Base-by-base conservation (phyloP, 2,329 filamentous ascomycete species). In the Aspergillus uvarum region DNA sequence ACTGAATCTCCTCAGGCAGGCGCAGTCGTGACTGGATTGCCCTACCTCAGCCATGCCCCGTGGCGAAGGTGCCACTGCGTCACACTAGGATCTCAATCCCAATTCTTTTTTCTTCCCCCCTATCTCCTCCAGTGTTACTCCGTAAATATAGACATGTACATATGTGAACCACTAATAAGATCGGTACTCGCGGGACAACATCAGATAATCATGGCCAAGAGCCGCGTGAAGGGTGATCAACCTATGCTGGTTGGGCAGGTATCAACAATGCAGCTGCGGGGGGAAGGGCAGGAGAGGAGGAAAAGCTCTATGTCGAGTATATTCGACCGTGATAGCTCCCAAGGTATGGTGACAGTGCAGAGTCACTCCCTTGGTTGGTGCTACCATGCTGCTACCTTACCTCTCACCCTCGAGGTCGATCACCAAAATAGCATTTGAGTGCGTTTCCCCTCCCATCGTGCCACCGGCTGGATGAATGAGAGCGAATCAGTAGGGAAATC, bases 311-410 rank as follows among this genome's bases (percentile, higher is more conserved):
- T 16, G 10, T 12, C 32, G 32, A 11, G 5, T 16, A 53, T 47
- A 51, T 10, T 54, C 32, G 38, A 42, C 55, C 54, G 21, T 24
- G 42, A 47, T 49, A 47, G 53, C 47, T 44, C 38, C 6, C 47
- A 32, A 51, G 42, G 57, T 61, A 59, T 56, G 70, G 72, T 74
- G 47, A 69, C 72, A 74, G 67, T 70, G 72, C 70, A 73, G 69
- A 68, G 69, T 70, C 60, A 65, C 67, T 59, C 63, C 65, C 59
- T 62, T 59, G 54, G 58, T 65, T 59, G 48, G 57, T 55, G 44
- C 35, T 54, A 42, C 52, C 32, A 49, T 48, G 42, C 48, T 65
- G 56, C 61, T 44, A 65, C 59, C 61, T 54, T 63, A 52, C 51
- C 56, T 52, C 55, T 29, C 29, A 42, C 38, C 50, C 26, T 55